phyloP scores from a whole-genome alignment of 1,284 basidiomycete species.

The Ceratobasidium sp. region DNA sequence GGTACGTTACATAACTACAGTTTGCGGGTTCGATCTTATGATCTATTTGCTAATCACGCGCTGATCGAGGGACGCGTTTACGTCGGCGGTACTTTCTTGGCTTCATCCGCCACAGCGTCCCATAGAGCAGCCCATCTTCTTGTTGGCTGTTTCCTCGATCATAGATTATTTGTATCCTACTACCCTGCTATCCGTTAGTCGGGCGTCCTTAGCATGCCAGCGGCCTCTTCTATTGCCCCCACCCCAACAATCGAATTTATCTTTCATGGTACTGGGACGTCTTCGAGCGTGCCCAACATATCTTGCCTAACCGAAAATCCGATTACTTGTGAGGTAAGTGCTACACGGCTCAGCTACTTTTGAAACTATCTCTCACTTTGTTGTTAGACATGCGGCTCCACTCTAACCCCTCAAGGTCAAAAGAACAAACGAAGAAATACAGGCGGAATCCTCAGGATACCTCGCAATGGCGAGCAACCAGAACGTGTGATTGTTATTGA shows the following conservation, averaged over 20 bases:
- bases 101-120: neutral
- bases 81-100: neutral
- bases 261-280: slow-evolving; percentile 77
- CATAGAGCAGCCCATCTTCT: neutral
- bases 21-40: neutral
- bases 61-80: neutral
- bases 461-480: slow-evolving; percentile 56
- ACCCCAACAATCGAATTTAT: slow-evolving; percentile 62
- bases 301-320: slow-evolving; percentile 22
- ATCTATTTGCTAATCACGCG: neutral
- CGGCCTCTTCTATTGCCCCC: neutral
- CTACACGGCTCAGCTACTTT: neutral
- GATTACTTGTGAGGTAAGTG: slow-evolving; percentile 29
- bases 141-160: neutral
- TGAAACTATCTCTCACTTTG: neutral
- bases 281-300: slow-evolving; percentile 57
- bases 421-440: slow-evolving; percentile 83
- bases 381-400: slow-evolving; percentile 69
- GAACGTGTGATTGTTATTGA: slow-evolving; percentile 72
- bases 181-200: neutral
- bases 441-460: slow-evolving; percentile 67
- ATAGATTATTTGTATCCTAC: neutral
- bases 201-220: slow-evolving; percentile 1
- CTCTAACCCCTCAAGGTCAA: slow-evolving; percentile 69
- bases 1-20: neutral